Percentiles rank a stretch among this genome's conserved stretches.
Evolutionary conservation across 1,284 basidiomycete genomes (phyloP).

Genomic region (Xerocomus nothofagi): DNA sequence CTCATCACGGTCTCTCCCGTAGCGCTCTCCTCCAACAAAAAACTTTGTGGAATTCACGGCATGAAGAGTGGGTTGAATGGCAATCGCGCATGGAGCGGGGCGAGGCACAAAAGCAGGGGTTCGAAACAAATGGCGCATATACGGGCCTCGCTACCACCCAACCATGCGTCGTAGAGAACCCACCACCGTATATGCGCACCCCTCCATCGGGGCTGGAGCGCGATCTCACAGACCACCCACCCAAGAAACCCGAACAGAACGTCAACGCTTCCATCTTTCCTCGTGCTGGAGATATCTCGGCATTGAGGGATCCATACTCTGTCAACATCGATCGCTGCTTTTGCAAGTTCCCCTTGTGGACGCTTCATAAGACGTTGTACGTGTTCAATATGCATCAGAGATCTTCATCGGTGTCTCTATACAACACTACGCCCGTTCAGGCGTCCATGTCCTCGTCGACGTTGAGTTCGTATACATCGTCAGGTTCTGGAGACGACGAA

Average conservation of each 20-base stretch:
- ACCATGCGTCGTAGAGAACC: background rate
- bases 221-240: constrained; percentile 17
- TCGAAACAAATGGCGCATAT: constrained; percentile 32
- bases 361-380: constrained; percentile 63
- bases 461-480: constrained; percentile 23
- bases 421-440: background rate
- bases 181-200: constrained; percentile 22
- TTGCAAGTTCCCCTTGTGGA: constrained; percentile 56
- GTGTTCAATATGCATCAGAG: constrained; percentile 51
- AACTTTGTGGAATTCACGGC: constrained; percentile 56
- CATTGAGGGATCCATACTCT: constrained; percentile 55
- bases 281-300: constrained; percentile 59
- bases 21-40: constrained; percentile 57
- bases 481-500: constrained; percentile 19
- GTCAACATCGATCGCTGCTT: constrained; percentile 59
- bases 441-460: constrained; percentile 26
- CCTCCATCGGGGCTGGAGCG: constrained; percentile 33
- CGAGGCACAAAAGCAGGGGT: constrained; percentile 24
- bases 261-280: constrained; percentile 51
- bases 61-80: constrained; percentile 49
- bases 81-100: constrained; percentile 25
- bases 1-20: constrained; percentile 58
- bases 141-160: constrained; percentile 16
- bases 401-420: background rate
- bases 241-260: constrained; percentile 19